Conservation (phyloP, 805 yeast genomes). For the Cyberlindnera petersonii region DNA sequence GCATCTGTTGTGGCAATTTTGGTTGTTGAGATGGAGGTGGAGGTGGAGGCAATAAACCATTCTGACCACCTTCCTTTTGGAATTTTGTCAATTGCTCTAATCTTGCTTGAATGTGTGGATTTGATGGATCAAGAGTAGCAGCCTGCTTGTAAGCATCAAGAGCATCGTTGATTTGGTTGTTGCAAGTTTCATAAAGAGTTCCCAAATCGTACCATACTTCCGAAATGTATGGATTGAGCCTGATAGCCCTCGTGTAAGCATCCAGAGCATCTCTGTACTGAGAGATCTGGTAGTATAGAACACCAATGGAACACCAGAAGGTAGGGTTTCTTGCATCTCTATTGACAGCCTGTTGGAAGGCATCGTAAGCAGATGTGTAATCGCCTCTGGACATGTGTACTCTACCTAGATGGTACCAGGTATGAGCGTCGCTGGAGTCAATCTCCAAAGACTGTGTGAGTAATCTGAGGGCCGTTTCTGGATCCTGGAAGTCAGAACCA, state of each 20-base stretch:
- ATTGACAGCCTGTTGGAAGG: conserved; percentile 97
- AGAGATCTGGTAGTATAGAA: conserved; percentile 89
- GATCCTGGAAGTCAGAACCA: conserved; percentile 66
- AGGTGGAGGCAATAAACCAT: conserved; percentile 50
- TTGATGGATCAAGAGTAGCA: conserved; percentile 89
- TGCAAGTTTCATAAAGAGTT: conserved; percentile 94
- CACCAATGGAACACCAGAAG: conserved; percentile 97
- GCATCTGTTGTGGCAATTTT: conserved; percentile 58
- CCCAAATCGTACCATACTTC: conserved; percentile 99
- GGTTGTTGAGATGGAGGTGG: conserved; percentile 59
- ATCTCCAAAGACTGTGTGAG: conserved; percentile 85
- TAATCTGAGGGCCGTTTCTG: conserved; percentile 77
- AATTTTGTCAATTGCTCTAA: conserved; percentile 77
- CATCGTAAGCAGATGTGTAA: conserved; percentile 94
- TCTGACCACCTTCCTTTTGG: conserved; percentile 64
- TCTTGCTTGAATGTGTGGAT: conserved; percentile 91
- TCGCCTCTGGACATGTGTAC: conserved; percentile 96
- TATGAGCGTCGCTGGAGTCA: conserved; percentile 87
- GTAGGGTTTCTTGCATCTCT: conserved; percentile 96
- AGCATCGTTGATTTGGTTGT: conserved; percentile 92
- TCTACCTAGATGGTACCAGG: conserved; percentile 96
- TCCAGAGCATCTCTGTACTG: conserved; percentile 96
- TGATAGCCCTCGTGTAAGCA: conserved; percentile 94
- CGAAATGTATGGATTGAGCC: conserved; percentile 91
- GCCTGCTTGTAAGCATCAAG: conserved; percentile 96